Evolutionary conservation across 1,284 basidiomycete species (phyloP), one percentile per base, ranked within the genome.

Genomic region (Butyriboletus appendiculatus): DNA sequence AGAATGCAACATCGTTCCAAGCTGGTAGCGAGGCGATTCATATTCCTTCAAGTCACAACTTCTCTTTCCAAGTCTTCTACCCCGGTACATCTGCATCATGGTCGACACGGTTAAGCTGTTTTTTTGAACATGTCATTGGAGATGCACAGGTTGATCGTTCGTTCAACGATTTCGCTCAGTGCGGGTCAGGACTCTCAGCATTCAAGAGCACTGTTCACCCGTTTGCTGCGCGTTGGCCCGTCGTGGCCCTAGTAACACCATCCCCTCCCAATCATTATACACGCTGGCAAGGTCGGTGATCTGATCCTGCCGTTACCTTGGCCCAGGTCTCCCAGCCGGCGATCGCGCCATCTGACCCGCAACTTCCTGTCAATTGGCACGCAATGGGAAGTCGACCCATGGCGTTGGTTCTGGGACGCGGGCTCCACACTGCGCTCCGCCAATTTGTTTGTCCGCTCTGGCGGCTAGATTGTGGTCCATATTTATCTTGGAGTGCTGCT

Each of bases 401-500:
- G 32, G 14, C 16, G 16, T 38, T 40, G 22, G 11, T 8, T 48
- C 20, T 30, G 22, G 22, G 42, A 34, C 16, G 30, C 41, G 20
- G 11, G 30, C 40, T 52, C 39, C 44, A 38, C 28, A 22, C 55
- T 45, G 48, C 59, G 47, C 14, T 11, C 24, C 34, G 47, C 51
- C 50, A 53, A 32, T 15, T 24, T 16, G 7, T 16, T 12, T 24
- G 3, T 20, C 24, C 37, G 15, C 37, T 20, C 10, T 20, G 40
- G 34, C 15, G 18, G 37, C 42, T 16, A 30, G 32, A 48, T 41
- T 10, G 33, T 8, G 32, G 22, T 57, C 30, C 22, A 39, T 39
- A 9, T 26, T 34, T 45, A 10, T 42, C 43, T 48, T 48, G 44
- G 58, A 61, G 61, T 32, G 33, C 55, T 3, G 39, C 28, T 12